Evolutionary conservation across 139 green algal species (phyloP), one percentile per base, ranked within the genome.

Genomic region (Desmodesmus armatus): DNA sequence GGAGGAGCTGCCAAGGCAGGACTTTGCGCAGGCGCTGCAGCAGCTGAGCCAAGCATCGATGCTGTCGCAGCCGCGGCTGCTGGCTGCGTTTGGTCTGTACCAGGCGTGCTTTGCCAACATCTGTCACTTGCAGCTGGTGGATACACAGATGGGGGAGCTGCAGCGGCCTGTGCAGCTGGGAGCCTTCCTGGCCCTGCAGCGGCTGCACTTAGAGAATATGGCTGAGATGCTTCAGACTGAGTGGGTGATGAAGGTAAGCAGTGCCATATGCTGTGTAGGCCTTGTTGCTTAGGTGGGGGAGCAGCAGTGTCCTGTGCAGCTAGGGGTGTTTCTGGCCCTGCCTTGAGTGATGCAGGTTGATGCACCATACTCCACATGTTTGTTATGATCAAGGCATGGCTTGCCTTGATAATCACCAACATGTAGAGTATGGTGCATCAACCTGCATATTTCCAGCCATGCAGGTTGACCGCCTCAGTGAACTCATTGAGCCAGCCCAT

Each of bases 181-280:
- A 0, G 86, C 93, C 25, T 94, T 94, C 70, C 66, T 87, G 44
- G 84, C 87, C 27, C n/a, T 93, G 51, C 93, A 93, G 72, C 60
- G 83, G 2, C 19, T 69, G 35, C 86, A 91, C 73, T 31, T 91
- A 11, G 80, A 85, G 29, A 88, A 91, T 71, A 65, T 85, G 17
- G 67, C 76, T 65, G 87, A 94, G 40, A 73, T 87, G 41, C 85
- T 96, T 44, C 74, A 83, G 39, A 88, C 63, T 37, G 92, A 94
- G 66, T 96, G 93, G 93, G 89, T 92, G 17, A 92, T 94, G 39
- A 94, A 93, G 88, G 92, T 92, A 72, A 3, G 60, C 25, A 39
- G 6, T 7, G 60, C 60, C n/a, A n/a, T n/a, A 69, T 40, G 60
- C 60, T 69, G 60, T 65, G 5, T 9, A 39, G 60, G n/a, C n/a